Base-by-base conservation (phyloP, 805 yeast species). In the Pichia thaimueangensis region DNA sequence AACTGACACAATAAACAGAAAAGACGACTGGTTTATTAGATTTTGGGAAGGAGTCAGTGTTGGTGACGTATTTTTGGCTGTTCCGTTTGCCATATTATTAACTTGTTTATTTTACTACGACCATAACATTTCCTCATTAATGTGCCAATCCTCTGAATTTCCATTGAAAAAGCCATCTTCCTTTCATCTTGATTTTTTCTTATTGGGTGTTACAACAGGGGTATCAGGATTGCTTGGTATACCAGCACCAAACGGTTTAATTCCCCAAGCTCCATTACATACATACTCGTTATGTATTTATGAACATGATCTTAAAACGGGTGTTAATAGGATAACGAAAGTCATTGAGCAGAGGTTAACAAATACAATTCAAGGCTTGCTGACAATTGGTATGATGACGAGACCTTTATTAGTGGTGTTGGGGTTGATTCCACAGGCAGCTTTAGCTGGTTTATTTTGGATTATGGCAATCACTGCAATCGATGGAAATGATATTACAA, bases 201-300 rank as follows among this genome's bases (percentile, higher is more conserved):
- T 93, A 20, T 67, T 91, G 28, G 97, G 97, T 0, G 57, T 86
- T 7, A 82, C 89, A 5, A 93, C 97, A 0, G 94, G 95, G 0
- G 60, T 91, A 1, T 71, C 95, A 3, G 97, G 97, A 0, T 62
- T 91, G 1, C 56, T 91, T 10, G 98, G 97, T 0, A 71, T 93
- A 2, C 98, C 97, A 0, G 88, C 97, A 2, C 97, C 97, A 0
- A 93, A 93, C 62, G 98, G 98, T 0, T 68, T 91, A 25, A 91
- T 91, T 34, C 98, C 98, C 1, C 98, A 91, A 60, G 97, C 98
- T 0, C 97, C 97, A 2, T 58, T 93, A 28, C 98, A 91, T 54
- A 88, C 97, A 0, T 75, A 73, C 32, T 77, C 96, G 0, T 63
- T 91, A 24, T 73, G 86, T 32, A 78, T 84, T 12, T 70, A 71